A percentile compares a stretch with the other conserved stretches of the same genome.
phyloP scores from a whole-genome alignment of 73 alveolate genomes.

The Strombidium stylifer region DNA sequence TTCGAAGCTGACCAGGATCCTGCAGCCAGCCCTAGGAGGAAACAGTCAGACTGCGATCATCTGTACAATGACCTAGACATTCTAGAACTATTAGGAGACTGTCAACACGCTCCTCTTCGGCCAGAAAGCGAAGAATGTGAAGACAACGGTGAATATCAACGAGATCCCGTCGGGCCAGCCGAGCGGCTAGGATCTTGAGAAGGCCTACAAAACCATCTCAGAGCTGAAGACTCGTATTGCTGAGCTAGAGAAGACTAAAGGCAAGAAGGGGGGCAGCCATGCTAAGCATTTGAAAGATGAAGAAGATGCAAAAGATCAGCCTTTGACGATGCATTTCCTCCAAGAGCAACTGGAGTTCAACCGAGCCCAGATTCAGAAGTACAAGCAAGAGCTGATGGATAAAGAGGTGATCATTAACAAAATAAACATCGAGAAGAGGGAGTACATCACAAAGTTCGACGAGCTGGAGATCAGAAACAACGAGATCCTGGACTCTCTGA shows the following conservation, averaged over 20 bases:
- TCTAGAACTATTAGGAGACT: constrained; percentile 71
- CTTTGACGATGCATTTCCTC: background rate
- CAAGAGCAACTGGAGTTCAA: background rate
- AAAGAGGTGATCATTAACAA: too few relatives aligned
- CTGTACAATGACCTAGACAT: constrained; percentile 78
- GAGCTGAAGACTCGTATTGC: background rate
- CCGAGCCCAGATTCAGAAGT: too few relatives aligned
- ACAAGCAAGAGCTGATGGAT: too few relatives aligned
- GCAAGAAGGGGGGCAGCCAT: background rate
- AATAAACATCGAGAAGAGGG: too few relatives aligned
- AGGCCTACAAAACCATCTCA: too few relatives aligned
- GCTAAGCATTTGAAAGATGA: background rate
- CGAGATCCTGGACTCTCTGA: too few relatives aligned
- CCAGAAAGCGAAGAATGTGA: constrained; percentile 76
- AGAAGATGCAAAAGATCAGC: background rate
- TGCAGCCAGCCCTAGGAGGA: constrained; percentile 78
- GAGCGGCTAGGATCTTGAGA: background rate
- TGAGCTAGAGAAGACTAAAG: background rate
- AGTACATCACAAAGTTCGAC: too few relatives aligned
- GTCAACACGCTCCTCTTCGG: constrained; percentile 83
- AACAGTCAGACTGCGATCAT: constrained; percentile 79
- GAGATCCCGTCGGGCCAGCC: constrained; percentile 20
- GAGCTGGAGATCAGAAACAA: too few relatives aligned
- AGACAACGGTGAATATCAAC: constrained; percentile 37
- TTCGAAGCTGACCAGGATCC: constrained; percentile 83